Conservation (phyloP, 2,329 filamentous ascomycete species). For the Pyrenochaeta sp. region DNA sequence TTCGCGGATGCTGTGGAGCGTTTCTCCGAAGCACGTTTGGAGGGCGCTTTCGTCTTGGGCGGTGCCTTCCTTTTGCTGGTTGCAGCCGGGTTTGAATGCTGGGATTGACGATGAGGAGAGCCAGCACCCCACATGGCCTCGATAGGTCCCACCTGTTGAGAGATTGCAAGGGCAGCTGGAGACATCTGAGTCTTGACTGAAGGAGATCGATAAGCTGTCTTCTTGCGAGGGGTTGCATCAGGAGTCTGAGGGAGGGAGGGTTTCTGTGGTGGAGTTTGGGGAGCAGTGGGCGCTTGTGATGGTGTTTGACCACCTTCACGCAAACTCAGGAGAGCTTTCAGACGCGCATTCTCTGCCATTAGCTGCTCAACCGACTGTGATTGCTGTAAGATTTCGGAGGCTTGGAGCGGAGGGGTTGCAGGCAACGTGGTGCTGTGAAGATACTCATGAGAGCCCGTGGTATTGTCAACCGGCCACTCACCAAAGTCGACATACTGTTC, state of each 20-base stretch:
- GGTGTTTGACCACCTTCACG: background rate
- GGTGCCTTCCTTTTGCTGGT: background rate
- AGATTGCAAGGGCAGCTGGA: background rate
- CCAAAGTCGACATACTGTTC: background rate
- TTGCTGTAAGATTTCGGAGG: background rate
- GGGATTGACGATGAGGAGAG: background rate
- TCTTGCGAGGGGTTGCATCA: conserved; percentile 1
- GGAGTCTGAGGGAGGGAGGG: background rate
- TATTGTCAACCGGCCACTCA: background rate
- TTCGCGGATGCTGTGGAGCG: conserved; percentile 1
- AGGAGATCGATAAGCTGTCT: background rate
- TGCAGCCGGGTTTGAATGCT: conserved; percentile 12
- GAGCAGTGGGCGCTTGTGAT: background rate
- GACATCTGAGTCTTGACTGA: background rate
- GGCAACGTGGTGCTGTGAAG: background rate
- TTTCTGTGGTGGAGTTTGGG: background rate
- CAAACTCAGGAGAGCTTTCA: conserved; percentile 8
- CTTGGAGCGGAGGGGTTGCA: background rate
- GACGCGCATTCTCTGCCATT: conserved; percentile 5
- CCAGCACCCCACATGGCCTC: conserved; percentile 16
- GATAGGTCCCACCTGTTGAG: background rate
- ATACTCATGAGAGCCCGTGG: background rate
- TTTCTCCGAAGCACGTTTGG: background rate
- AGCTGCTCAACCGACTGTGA: background rate
- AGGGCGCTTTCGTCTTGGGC: background rate